A percentile compares a stretch with the other conserved stretches of the same genome.
Evolutionary conservation across 2,329 filamentous ascomycete genomes (phyloP).

Genomic region (Xylogone sp.): DNA sequence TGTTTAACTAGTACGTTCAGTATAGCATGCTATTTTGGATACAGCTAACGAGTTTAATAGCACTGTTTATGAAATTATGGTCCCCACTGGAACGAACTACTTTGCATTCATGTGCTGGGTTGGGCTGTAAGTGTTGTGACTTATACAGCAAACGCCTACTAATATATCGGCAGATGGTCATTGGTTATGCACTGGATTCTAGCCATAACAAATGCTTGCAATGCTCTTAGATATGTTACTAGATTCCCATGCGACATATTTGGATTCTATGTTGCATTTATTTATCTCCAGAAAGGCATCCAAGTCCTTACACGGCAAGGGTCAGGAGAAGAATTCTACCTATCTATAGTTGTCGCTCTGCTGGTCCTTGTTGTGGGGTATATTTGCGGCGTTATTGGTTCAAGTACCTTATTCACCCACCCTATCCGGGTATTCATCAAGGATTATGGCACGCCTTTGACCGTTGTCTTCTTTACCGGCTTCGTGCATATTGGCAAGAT

Average conservation of each 20-base stretch:
- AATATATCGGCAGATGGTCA: slow-evolving; percentile 81
- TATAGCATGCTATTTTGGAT: background rate
- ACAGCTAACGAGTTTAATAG: slow-evolving; percentile 43
- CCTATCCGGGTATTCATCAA: slow-evolving; percentile 78
- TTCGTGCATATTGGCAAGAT: slow-evolving; percentile 86
- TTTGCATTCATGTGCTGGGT: slow-evolving; percentile 92
- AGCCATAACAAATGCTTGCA: slow-evolving; percentile 81
- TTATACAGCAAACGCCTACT: too few species aligned
- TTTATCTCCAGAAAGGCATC: slow-evolving; percentile 88
- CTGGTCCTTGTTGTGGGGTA: slow-evolving; percentile 78
- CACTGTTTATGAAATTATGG: slow-evolving; percentile 87
- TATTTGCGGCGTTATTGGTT: slow-evolving; percentile 66
- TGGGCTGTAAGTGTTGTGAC: slow-evolving; percentile 48
- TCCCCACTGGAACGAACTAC: slow-evolving; percentile 73
- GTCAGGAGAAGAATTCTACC: slow-evolving; percentile 62
- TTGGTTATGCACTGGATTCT: slow-evolving; percentile 81
- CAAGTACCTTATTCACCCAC: slow-evolving; percentile 68
- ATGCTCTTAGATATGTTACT: slow-evolving; percentile 84
- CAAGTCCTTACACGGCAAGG: slow-evolving; percentile 79
- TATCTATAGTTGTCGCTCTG: slow-evolving; percentile 72
- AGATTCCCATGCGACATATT: slow-evolving; percentile 92
- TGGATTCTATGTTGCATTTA: slow-evolving; percentile 88
- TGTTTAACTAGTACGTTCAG: slow-evolving; percentile 73
- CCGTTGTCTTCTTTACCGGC: slow-evolving; percentile 82
- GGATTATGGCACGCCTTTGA: slow-evolving; percentile 83